Evolutionary conservation across 2,329 filamentous ascomycete genomes (phyloP), one percentile per base, ranked within the genome.

Genomic region (Chaetomiaceae sp.): DNA sequence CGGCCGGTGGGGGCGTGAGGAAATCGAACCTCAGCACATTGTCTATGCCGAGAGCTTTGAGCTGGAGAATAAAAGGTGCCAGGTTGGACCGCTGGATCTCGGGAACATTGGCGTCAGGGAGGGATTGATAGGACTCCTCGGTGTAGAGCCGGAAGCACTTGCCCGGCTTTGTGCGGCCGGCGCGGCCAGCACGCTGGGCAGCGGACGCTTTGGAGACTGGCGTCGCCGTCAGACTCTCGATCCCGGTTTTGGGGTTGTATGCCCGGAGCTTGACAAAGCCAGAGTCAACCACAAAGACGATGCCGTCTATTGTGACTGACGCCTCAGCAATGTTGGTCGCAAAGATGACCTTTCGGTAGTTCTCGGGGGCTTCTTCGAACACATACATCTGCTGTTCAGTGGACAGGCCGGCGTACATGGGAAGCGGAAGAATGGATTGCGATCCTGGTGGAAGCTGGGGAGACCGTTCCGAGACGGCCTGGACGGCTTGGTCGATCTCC

Each of bases 291-390:
- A 98, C 91, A 60, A 88, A 95, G 45, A 89, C 83, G 50, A 97
- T 90, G 3, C 88, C 89, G 43, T 93, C 84, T 46, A 97, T 94
- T 14, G 93, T 97, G 35, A 98, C 85, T 2, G 88, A 95, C 4
- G 93, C 91, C 70, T 98, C 93, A 11, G 93, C 89, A 54, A 97
- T 96, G 62, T 97, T 97, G 48, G 93, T 97, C 4, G 88, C 85
- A 55, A 96, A 83, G 29, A 98, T 86, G 32, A 96, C 86, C 62
- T 97, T 97, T 34, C 93, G 79, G 1, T 83, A 90, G 49, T 90
- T 84, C 50, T 87, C 82, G 0, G 87, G 81, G 2, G 89, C 72
- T 44, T 85, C 81, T 58, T 95, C 88, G 62, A 97, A 97, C 33
- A 97, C 85, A 55, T 90, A 90, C 81, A 95, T 91, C 62, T 97